Evolutionary conservation across 2,329 filamentous ascomycete genomes (phyloP).

Genomic region (Stemphylium beticola): DNA sequence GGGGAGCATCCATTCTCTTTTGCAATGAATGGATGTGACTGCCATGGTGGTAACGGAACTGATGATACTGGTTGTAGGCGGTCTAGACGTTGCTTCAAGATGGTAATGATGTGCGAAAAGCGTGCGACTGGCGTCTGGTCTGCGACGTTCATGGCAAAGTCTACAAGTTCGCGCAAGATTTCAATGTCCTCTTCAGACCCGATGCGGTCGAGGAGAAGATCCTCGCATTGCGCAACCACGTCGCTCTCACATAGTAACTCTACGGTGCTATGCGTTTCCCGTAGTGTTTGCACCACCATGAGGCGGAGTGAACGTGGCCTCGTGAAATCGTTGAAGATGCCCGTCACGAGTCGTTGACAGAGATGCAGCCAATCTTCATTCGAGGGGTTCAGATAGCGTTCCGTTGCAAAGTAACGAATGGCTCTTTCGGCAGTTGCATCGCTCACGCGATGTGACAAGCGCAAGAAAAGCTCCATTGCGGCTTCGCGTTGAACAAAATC

Average conservation of each 20-base stretch:
- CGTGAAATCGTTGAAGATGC: slow-evolving; percentile 67
- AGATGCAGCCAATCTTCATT: slow-evolving; percentile 72
- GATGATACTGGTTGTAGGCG: slow-evolving; percentile 26
- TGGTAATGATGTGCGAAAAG: slow-evolving; percentile 58
- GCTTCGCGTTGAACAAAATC: slow-evolving; percentile 69
- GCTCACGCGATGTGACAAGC: slow-evolving; percentile 66
- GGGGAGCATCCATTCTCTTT: slow-evolving; percentile 53
- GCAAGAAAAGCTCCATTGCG: slow-evolving; percentile 70
- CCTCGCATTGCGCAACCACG: slow-evolving; percentile 64
- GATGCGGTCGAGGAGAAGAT: slow-evolving; percentile 66
- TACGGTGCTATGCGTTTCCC: slow-evolving; percentile 57
- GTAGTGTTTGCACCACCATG: slow-evolving; percentile 65
- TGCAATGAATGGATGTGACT: slow-evolving; percentile 20
- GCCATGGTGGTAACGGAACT: slow-evolving; percentile 22
- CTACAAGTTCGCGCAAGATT: slow-evolving; percentile 69
- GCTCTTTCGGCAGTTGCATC: slow-evolving; percentile 69
- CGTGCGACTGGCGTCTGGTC: slow-evolving; percentile 64
- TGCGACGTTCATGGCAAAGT: slow-evolving; percentile 69
- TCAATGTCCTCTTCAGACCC: slow-evolving; percentile 67
- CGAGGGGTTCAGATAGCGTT: slow-evolving; percentile 74
- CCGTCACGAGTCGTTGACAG: slow-evolving; percentile 64
- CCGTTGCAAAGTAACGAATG: slow-evolving; percentile 71
- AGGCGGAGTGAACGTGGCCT: slow-evolving; percentile 69
- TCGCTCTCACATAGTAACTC: slow-evolving; percentile 65
- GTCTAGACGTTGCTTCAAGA: slow-evolving; percentile 50